These are phyloP conservation scores for Boechera divaricarpa DNA, from an alignment of 345 rosid species.

Conservation along the genomic window DNA sequence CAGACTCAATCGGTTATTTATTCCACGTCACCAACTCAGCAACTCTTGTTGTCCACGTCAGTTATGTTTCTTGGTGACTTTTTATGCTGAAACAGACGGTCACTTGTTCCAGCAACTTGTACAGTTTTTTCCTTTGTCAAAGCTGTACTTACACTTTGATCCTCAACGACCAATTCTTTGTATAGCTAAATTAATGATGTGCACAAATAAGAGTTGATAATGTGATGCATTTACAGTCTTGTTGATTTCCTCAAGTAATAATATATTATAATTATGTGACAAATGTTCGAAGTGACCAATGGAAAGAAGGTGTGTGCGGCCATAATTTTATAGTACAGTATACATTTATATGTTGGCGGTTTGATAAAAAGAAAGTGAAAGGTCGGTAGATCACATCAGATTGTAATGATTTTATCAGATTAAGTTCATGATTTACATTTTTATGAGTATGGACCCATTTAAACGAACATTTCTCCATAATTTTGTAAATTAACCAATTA, in stretches of 20 bases:
- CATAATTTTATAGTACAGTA: constrained; percentile 38
- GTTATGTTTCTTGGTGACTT: too few species aligned
- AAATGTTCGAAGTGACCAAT: constrained; percentile 36
- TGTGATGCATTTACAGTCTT: constrained; percentile 22
- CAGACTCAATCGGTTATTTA: too few species aligned
- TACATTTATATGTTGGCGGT: constrained; percentile 29
- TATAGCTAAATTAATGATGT: constrained; percentile 5
- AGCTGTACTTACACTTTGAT: not conserved
- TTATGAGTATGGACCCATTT: constrained; percentile 46
- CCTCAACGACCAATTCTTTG: not conserved
- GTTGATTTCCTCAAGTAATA: constrained; percentile 1
- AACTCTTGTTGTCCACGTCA: too few species aligned
- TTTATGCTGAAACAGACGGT: too few species aligned
- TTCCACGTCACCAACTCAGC: too few species aligned
- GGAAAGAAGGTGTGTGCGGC: constrained; percentile 36
- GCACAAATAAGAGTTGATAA: constrained; percentile 16
- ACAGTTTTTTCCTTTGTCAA: too few species aligned
- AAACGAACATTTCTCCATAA: constrained; percentile 3
- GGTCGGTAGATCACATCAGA: constrained; percentile 79
- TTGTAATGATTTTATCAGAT: constrained; percentile 63
- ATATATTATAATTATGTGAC: constrained; percentile 10
- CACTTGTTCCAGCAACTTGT: too few species aligned
- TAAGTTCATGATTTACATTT: constrained; percentile 50
- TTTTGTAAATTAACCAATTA: not conserved
- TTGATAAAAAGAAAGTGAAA: constrained; percentile 36